phyloP scores from a whole-genome alignment of 495 filamentous ascomycete species.

The Xylaria scruposa region DNA sequence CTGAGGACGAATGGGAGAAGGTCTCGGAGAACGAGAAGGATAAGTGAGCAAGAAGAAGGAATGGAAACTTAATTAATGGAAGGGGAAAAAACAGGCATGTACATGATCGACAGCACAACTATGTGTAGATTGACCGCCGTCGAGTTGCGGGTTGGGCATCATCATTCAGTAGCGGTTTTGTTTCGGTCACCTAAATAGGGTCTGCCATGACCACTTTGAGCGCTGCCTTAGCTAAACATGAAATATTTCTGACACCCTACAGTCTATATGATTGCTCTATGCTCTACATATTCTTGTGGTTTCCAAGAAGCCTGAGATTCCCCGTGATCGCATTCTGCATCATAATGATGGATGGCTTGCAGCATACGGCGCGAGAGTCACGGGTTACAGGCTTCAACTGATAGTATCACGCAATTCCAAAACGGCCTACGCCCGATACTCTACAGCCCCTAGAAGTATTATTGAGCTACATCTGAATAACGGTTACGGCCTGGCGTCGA shows the following conservation, averaged over 20 bases:
- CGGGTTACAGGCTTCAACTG: background rate
- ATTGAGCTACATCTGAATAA: too few species aligned
- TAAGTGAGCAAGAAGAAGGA: conserved; percentile 48
- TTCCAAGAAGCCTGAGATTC: background rate
- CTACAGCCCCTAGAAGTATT: too few species aligned
- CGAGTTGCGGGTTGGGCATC: conserved; percentile 28
- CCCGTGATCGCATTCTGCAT: background rate
- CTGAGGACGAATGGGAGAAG: conserved; percentile 67
- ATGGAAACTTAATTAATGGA: conserved; percentile 51
- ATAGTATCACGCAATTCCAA: too few species aligned
- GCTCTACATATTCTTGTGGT: background rate
- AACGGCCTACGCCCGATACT: too few species aligned
- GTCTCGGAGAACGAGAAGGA: conserved; percentile 64
- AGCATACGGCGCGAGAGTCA: background rate
- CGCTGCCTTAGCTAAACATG: background rate
- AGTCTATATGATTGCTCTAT: background rate
- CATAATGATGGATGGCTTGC: background rate
- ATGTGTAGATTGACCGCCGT: conserved; percentile 3
- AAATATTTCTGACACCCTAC: background rate
- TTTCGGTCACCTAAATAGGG: conserved; percentile 27
- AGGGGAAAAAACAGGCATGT: conserved; percentile 49
- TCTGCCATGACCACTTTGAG: background rate
- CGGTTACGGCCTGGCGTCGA: too few species aligned
- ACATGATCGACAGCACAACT: conserved; percentile 8
- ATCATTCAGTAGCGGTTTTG: conserved; percentile 31